A percentile compares a stretch with the other conserved stretches of the same genome.
These are phyloP conservation scores for Noccaea bulbosa DNA, from an alignment of 345 rosid genomes.

Conservation along the genomic window DNA sequence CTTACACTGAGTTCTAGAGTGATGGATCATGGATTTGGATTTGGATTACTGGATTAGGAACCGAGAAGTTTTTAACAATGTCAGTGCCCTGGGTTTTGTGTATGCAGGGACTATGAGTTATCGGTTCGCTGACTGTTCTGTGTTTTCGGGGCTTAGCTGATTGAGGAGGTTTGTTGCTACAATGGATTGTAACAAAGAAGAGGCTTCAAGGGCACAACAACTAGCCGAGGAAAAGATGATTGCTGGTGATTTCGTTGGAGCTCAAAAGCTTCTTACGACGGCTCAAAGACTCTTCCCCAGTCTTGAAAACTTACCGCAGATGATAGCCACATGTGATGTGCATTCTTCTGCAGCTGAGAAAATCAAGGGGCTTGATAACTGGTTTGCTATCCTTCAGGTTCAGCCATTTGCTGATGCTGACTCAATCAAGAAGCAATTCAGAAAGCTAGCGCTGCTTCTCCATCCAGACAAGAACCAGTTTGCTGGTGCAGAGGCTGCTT, in stretches of 20 bases:
- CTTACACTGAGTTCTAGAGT: conserved; percentile 1
- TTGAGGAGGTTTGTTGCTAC: conserved; percentile 13
- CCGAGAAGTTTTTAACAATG: not conserved
- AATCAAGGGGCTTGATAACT: conserved; percentile 62
- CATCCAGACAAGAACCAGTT: conserved; percentile 95
- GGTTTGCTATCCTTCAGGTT: conserved; percentile 86
- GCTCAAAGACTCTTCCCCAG: conserved; percentile 71
- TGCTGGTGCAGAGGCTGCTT: conserved; percentile 91
- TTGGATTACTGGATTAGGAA: not conserved
- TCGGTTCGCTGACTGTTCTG: not conserved
- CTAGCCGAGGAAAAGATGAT: conserved; percentile 70
- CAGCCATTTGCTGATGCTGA: conserved; percentile 61
- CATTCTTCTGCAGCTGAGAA: conserved; percentile 65
- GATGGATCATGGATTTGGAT: not conserved
- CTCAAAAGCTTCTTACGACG: conserved; percentile 53
- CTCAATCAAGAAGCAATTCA: conserved; percentile 78
- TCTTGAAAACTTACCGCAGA: conserved; percentile 59
- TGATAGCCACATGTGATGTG: conserved; percentile 76
- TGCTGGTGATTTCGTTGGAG: conserved; percentile 63
- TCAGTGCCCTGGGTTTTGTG: conserved; percentile 1
- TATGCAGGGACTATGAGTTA: conserved; percentile 35
- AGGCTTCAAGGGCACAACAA: conserved; percentile 68
- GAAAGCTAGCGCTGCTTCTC: conserved; percentile 75
- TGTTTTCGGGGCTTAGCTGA: conserved; percentile 13
- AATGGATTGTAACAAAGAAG: conserved; percentile 96